phyloP scores from a whole-genome alignment of 176 grass and related monocot species.

The Aegilops tauschii region DNA sequence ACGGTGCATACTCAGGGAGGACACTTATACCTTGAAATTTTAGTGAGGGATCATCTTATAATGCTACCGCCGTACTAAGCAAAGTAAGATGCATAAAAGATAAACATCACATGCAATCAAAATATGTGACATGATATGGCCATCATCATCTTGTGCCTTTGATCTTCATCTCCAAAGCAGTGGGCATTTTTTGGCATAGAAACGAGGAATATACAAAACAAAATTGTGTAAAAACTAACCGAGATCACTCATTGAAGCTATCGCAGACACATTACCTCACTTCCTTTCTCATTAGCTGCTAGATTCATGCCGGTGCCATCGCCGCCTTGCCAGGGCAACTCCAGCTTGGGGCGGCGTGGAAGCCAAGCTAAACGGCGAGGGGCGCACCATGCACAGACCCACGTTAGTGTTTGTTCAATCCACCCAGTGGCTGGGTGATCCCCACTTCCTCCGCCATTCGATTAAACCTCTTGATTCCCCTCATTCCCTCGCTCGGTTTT shows the following conservation, averaged over 20 bases:
- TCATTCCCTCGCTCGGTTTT: too few species aligned
- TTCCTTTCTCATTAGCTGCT: neutral
- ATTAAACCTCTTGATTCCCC: too few species aligned
- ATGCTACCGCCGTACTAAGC: too few species aligned
- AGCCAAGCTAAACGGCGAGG: neutral
- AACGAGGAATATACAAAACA: neutral
- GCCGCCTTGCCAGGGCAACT: neutral
- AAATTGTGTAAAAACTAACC: neutral
- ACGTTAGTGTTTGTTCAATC: neutral
- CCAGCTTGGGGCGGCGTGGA: neutral
- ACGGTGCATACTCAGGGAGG: too few species aligned
- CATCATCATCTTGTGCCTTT: too few species aligned
- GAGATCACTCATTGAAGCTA: neutral
- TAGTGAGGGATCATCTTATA: too few species aligned
- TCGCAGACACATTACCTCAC: neutral
- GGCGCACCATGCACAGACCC: neutral
- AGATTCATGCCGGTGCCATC: neutral
- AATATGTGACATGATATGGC: too few species aligned
- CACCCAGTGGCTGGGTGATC: too few species aligned
- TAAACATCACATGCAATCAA: too few species aligned
- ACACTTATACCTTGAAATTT: too few species aligned
- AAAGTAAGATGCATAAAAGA: too few species aligned
- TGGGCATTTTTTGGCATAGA: neutral
- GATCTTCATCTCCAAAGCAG: neutral
- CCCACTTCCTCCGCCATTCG: too few species aligned